Percentiles rank a stretch among this genome's conserved stretches.
Conservation (phyloP, 805 yeast species). For the Metschnikowia vanudenii region DNA sequence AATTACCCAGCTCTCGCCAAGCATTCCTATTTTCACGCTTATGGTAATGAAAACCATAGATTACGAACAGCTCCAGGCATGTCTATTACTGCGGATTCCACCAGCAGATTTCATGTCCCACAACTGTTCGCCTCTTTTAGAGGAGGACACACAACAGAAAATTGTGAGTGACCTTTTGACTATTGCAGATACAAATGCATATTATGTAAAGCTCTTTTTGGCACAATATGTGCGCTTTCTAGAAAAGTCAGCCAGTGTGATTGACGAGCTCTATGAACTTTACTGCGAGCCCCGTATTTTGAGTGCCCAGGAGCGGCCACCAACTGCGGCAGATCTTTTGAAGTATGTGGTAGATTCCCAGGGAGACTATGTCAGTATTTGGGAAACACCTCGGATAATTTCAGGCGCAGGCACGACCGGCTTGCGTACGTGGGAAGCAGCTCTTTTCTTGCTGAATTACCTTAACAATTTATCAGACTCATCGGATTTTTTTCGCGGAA, state of each 20-base stretch:
- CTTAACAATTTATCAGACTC: constrained; percentile 25
- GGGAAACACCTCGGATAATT: constrained; percentile 62
- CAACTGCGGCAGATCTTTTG: constrained; percentile 39
- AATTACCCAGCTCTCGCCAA: no score
- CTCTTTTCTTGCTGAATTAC: constrained; percentile 60
- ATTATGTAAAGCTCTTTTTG: constrained; percentile 49
- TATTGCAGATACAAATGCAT: constrained; percentile 42
- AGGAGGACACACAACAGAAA: constrained; percentile 20
- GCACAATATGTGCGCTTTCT: constrained; percentile 38
- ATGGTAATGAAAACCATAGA: constrained; percentile 2
- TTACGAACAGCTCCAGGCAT: constrained; percentile 11
- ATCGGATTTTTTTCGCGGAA: constrained; percentile 18
- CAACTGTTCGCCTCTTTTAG: constrained; percentile 10
- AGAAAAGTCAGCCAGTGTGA: constrained; percentile 32
- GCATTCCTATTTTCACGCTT: no score
- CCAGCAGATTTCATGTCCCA: constrained; percentile 19
- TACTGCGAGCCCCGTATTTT: constrained; percentile 35
- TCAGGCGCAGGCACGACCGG: constrained; percentile 87
- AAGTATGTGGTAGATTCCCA: constrained; percentile 27
- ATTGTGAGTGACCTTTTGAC: constrained; percentile 20
- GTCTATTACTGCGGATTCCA: constrained; percentile 22
- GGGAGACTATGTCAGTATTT: constrained; percentile 32
- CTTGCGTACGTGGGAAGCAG: constrained; percentile 91
- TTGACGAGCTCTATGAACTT: constrained; percentile 44
- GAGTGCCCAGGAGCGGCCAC: constrained; percentile 28